Evolutionary conservation across 441 rosid genomes (phyloP), one percentile per base, ranked within the genome.

Genomic region (Caryocar brasiliense): DNA sequence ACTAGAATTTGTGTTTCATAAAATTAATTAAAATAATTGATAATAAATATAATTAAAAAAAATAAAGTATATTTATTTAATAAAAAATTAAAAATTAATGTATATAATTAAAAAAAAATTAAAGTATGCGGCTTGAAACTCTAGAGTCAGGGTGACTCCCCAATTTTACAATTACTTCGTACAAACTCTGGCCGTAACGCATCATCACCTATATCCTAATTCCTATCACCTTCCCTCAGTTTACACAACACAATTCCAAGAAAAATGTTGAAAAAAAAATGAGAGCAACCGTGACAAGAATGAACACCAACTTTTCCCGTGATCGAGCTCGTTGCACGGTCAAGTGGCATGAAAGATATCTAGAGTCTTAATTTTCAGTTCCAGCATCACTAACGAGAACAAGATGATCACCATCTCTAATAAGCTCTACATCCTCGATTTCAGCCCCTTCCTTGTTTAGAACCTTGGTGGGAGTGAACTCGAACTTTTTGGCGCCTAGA

Each of bases 341-440:
- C n/a, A n/a, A n/a, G n/a, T n/a, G n/a, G n/a, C n/a, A n/a, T n/a
- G n/a, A n/a, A n/a, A 29, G 35, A 21, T 25, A 41, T 43, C 14
- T 50, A 19, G 22, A 30, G 37, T 13, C 7, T 24, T 20, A 22
- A 40, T 3, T 25, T 39, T 42, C 58, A 21, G 17, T 20, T 13
- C 39, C 42, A 23, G 63, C 65, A 54, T 55, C 59, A 45, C 72
- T 64, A 6, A 47, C 67, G 39, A 91, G 69, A 53, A 81, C 43
- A 41, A 91, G 83, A 66, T 66, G 75, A 62, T 91, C 98, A 3
- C 91, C 96, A 44, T 91, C 98, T 70, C 98, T 80, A 35, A 91
- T 50, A 12, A 85, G 63, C 18, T 76, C 79, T 22, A 91, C 66
- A 26, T 81, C 89, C 47, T 91, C 96, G 20, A 91, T 70, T 64